Evolutionary conservation across 352 stramenopile genomes (phyloP).

Genomic region (Phytophthora boehmeriae): DNA sequence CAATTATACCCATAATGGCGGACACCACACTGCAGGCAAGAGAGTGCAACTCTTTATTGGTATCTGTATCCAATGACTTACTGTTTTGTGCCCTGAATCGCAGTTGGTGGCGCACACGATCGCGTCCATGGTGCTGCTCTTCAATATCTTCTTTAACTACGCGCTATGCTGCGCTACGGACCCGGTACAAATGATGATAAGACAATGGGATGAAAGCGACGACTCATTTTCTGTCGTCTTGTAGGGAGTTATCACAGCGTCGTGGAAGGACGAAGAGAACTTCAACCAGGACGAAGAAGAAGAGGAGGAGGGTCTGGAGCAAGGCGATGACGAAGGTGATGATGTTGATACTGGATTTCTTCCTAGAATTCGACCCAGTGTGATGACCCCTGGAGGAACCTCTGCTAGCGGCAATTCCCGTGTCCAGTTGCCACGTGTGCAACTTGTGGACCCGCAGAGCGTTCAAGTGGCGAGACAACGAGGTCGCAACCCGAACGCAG

Average conservation of each 20-base stretch:
- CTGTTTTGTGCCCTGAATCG: neutral
- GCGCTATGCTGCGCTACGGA: slow-evolving; percentile 65
- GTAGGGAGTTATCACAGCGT: slow-evolving; percentile 35
- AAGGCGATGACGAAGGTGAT: slow-evolving; percentile 12
- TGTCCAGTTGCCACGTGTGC: slow-evolving; percentile 30
- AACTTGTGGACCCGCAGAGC: slow-evolving; percentile 43
- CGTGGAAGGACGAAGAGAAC: slow-evolving; percentile 21
- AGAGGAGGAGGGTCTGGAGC: slow-evolving; percentile 15
- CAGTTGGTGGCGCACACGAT: slow-evolving; percentile 43
- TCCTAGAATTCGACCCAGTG: slow-evolving; percentile 34
- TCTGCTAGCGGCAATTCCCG: neutral
- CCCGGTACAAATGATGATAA: slow-evolving; percentile 30
- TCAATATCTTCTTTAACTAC: slow-evolving; percentile 85
- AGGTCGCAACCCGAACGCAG: slow-evolving; percentile 13
- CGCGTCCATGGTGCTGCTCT: slow-evolving; percentile 42
- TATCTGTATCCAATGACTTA: neutral
- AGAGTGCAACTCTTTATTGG: neutral
- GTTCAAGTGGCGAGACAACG: slow-evolving; percentile 41
- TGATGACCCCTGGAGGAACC: slow-evolving; percentile 14
- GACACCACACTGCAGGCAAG: slow-evolving; percentile 44
- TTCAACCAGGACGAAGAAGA: slow-evolving; percentile 3
- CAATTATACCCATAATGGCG: slow-evolving; percentile 57
- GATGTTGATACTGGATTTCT: slow-evolving; percentile 22
- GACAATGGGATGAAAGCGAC: slow-evolving; percentile 4
- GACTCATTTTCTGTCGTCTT: slow-evolving; percentile 10